Evolutionary conservation across 176 grass and related monocot genomes (phyloP), one percentile per base, ranked within the genome.

Genomic region (Leersia perrieri): DNA sequence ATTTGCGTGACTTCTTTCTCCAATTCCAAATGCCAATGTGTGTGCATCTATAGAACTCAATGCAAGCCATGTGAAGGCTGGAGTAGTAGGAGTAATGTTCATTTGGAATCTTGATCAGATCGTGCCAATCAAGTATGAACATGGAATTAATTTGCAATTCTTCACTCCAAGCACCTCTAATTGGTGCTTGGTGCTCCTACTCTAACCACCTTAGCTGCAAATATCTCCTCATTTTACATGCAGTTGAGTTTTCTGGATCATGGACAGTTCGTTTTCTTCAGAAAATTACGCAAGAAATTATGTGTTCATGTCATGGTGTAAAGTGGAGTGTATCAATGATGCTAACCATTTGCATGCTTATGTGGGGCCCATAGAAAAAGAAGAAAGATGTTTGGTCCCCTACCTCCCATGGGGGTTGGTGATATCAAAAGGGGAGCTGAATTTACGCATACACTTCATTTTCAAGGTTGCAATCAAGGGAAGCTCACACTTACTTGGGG

Each of bases 401-500:
- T 53, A 35, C 15, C 29, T 41, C 72, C 65, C 79, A 60, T 26
- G 39, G 11, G n/a, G 82, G 82, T 84, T 77, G 73, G 65, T 77
- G 74, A 35, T 44, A 70, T 36, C 29, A 51, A 10, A 45, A 29
- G 57, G 20, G 9, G 5, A 3, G 3, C 35, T 76, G 58, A 30
- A 74, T 53, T 13, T 12, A 30, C 23, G 60, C 61, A 66, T 8
- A 40, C 76, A 28, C 2, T 23, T 78, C 76, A 45, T 64, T 68
- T 79, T 45, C 38, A 30, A 8, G 75, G 75, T 78, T 65, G 28
- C 60, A 42, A 32, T 45, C 60, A 78, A 5, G 60, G 12, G 10
- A 33, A 55, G 29, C 33, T 75, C n/a, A 39, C 1, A 61, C 20
- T 57, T 7, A 15, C n/a, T 39, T 75, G 33, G n/a, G 26, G 39